phyloP scores from a whole-genome alignment of 2,329 filamentous ascomycete genomes.

The Verticillium nubilum region DNA sequence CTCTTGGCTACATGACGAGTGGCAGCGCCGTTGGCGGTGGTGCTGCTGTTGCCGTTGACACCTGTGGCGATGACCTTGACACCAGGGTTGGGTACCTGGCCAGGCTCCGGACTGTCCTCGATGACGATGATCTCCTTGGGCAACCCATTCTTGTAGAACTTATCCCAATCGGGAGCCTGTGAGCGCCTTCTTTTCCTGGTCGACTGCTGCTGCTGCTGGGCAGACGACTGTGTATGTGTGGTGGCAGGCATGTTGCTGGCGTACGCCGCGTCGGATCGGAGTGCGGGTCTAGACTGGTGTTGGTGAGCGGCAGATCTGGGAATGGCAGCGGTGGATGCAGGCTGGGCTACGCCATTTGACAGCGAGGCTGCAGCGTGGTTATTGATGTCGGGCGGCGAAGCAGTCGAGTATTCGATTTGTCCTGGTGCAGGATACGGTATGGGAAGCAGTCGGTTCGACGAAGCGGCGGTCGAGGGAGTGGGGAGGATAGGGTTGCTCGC shows the following conservation, averaged over 20 bases:
- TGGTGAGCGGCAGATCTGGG: slow-evolving; percentile 18
- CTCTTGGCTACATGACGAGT: slow-evolving; percentile 62
- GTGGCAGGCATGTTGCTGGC: slow-evolving; percentile 29
- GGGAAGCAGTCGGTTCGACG: slow-evolving; percentile 23
- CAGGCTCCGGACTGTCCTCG: slow-evolving; percentile 62
- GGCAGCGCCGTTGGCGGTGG: slow-evolving; percentile 21
- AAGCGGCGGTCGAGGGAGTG: slow-evolving; percentile 31
- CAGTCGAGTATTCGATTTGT: not conserved
- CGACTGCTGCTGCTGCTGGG: slow-evolving; percentile 20
- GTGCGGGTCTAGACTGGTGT: slow-evolving; percentile 22
- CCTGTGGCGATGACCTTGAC: slow-evolving; percentile 32
- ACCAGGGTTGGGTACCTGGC: slow-evolving; percentile 29
- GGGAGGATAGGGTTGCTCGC: slow-evolving; percentile 27
- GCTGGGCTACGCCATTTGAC: slow-evolving; percentile 30
- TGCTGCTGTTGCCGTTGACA: slow-evolving; percentile 23
- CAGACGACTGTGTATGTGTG: slow-evolving; percentile 7
- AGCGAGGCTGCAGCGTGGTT: slow-evolving; percentile 19
- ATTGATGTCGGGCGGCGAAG: slow-evolving; percentile 10
- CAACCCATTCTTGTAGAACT: slow-evolving; percentile 77
- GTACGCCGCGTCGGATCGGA: slow-evolving; percentile 20
- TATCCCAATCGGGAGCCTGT: slow-evolving; percentile 69
- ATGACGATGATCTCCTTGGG: slow-evolving; percentile 85
- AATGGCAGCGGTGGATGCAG: slow-evolving; percentile 24
- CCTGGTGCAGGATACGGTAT: slow-evolving; percentile 19
- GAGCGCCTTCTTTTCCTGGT: slow-evolving; percentile 50